phyloP scores from a whole-genome alignment of 2,329 filamentous ascomycete genomes.

The Thyridium curvatum region DNA sequence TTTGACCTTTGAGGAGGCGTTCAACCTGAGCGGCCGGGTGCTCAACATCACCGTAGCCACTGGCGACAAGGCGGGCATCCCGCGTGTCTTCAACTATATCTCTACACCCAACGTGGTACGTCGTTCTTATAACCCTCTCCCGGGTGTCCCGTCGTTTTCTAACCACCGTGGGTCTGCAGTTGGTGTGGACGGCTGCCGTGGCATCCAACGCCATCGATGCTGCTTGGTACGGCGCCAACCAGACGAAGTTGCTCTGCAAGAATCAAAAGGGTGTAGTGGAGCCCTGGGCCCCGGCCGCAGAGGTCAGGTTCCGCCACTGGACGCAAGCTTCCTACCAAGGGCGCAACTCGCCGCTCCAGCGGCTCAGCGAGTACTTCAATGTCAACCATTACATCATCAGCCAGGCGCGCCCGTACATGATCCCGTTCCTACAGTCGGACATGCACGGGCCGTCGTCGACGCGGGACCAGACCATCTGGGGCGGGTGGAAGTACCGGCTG shows the following conservation, averaged over 20 bases:
- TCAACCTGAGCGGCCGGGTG: constrained; percentile 74
- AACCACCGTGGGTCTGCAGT: constrained; percentile 29
- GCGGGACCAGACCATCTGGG: constrained; percentile 19
- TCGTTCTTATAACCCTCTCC: constrained; percentile 15
- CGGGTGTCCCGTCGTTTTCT: background rate
- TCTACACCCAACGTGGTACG: constrained; percentile 87
- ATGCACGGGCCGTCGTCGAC: constrained; percentile 70
- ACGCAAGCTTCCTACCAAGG: constrained; percentile 59
- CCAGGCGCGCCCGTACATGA: constrained; percentile 83
- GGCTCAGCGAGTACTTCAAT: constrained; percentile 79
- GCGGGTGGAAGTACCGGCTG: too few species aligned
- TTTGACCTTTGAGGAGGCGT: constrained; percentile 89
- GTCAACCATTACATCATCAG: constrained; percentile 94
- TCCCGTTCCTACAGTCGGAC: constrained; percentile 77
- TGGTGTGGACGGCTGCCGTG: constrained; percentile 75
- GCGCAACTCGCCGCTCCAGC: constrained; percentile 57
- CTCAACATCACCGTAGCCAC: constrained; percentile 89
- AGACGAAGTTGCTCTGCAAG: constrained; percentile 67
- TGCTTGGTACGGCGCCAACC: constrained; percentile 58
- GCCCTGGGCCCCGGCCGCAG: constrained; percentile 64
- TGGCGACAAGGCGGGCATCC: constrained; percentile 66
- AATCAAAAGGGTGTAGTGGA: constrained; percentile 60
- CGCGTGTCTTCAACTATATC: constrained; percentile 83
- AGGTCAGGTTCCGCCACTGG: constrained; percentile 61
- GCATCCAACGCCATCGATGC: constrained; percentile 66